Conservation (phyloP, 1,139 yeast species). For the Pichia sp. region DNA sequence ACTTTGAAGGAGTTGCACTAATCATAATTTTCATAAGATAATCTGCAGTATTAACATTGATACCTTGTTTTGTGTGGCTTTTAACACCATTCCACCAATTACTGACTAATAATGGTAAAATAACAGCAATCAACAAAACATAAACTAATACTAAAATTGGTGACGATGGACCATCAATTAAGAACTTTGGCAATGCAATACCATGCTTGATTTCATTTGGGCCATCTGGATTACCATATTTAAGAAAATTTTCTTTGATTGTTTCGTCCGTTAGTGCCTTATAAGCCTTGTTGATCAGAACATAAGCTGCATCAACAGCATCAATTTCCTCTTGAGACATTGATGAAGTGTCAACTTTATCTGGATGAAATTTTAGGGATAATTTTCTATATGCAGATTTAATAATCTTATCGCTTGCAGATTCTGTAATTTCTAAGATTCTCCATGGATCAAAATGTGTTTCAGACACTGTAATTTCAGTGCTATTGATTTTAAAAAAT, state of each 20-base stretch:
- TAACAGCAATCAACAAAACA: constrained; percentile 64
- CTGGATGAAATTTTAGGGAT: constrained; percentile 89
- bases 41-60: constrained; percentile 79
- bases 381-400: constrained; percentile 79
- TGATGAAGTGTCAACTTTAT: constrained; percentile 64
- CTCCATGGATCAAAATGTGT: constrained; percentile 83
- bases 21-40: constrained; percentile 55
- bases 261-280: constrained; percentile 90
- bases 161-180: constrained; percentile 80
- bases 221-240: constrained; percentile 97
- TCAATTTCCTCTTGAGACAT: constrained; percentile 50
- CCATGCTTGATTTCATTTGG: constrained; percentile 95
- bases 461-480: constrained; percentile 32
- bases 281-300: constrained; percentile 84
- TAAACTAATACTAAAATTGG: constrained; percentile 57
- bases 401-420: constrained; percentile 71
- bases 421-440: constrained; percentile 64
- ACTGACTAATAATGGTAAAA: constrained; percentile 74
- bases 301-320: constrained; percentile 68
- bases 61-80: constrained; percentile 73
- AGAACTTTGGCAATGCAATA: constrained; percentile 87
- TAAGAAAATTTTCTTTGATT: constrained; percentile 72
- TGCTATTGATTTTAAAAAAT: constrained; percentile 40
- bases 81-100: constrained; percentile 88
- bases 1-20: constrained; percentile 72